Base-by-base conservation (phyloP, 225 moss, liverwort and hornwort species). In the Anthoceros angustus region DNA sequence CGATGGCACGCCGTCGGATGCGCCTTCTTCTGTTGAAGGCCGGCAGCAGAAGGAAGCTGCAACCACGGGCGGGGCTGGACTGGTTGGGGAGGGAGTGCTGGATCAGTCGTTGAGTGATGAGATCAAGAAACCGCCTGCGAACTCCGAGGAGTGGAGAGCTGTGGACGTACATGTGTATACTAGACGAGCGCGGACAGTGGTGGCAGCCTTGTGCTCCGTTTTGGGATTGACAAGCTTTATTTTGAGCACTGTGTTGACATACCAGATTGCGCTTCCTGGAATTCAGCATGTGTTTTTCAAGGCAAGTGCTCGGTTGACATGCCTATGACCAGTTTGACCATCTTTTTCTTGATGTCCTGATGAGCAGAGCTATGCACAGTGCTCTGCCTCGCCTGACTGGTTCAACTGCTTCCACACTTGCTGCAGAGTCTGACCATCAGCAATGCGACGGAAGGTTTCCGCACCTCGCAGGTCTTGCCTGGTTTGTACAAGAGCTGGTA, bases 191-290 rank as follows among this genome's bases (percentile, higher is more conserved):
- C 55, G 55, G n/a, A 9, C 18, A 55, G 55, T 18, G 55, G 55
- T 55, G 8, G 55, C 55, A 20, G 14, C 23, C 23, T 55, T 55
- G n/a, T 55, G 55, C 55, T 55, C 55, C 7, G 10, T 55, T 18
- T 23, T 55, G 55, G 55, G 55, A 23, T 23, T 55, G 55, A 55
- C 55, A 20, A 55, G n/a, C 55, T 55, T 55, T 55, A 18, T 55
- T 55, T 15, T 55, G 55, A 55, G 55, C n/a, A 15, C 55, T 8
- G 55, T 55, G 55, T 20, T 55, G 55, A 55, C 55, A 6, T 55
- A 55, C 55, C 55, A 55, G 55, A 55, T 55, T 55, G 55, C 55
- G 23, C 55, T 55, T 55, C 55, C 55, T 20, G n/a, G 55, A 1
- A 15, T 55, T 23, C 55, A 55, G 55, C 55, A 55, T 55, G 23